A percentile compares a stretch with the other conserved stretches of the same genome.
These are phyloP conservation scores for Colletotrichum falcatum DNA, from an alignment of 2,329 filamentous ascomycete species.

Conservation along the genomic window DNA sequence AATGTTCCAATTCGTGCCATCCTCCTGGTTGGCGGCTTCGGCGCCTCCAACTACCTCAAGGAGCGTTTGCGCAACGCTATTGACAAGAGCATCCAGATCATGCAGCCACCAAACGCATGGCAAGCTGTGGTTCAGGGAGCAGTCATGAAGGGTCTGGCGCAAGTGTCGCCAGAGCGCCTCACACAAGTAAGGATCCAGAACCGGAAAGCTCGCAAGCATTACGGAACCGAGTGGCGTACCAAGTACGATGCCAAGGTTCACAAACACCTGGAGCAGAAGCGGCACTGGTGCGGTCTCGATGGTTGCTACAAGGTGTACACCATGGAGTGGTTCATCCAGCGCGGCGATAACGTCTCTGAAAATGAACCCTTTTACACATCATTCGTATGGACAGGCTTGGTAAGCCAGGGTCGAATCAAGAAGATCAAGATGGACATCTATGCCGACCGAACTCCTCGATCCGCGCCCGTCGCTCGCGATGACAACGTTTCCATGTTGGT, in stretches of 20 bases:
- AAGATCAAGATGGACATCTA: constrained; percentile 54
- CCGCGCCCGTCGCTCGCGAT: constrained; percentile 52
- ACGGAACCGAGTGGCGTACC: constrained; percentile 84
- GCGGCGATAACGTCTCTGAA: constrained; percentile 55
- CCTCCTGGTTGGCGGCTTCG: constrained; percentile 63
- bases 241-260: constrained; percentile 83
- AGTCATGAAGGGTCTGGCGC: constrained; percentile 60
- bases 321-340: constrained; percentile 59
- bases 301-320: constrained; percentile 53
- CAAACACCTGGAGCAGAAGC: constrained; percentile 51
- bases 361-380: constrained; percentile 52
- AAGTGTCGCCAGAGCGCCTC: constrained; percentile 49
- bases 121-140: constrained; percentile 64
- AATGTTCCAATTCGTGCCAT: constrained; percentile 58
- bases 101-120: constrained; percentile 64
- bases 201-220: constrained; percentile 79
- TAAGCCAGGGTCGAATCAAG: constrained; percentile 49
- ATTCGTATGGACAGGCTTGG: constrained; percentile 50
- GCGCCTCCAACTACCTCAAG: constrained; percentile 59
- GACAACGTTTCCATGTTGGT: constrained; percentile 52
- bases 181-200: constrained; percentile 55
- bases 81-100: constrained; percentile 52
- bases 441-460: constrained; percentile 46
- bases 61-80: constrained; percentile 54
- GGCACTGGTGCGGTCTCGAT: constrained; percentile 52